Conservation (phyloP, 2,329 filamentous ascomycete species). For the Pseudogymnoascus sp. region DNA sequence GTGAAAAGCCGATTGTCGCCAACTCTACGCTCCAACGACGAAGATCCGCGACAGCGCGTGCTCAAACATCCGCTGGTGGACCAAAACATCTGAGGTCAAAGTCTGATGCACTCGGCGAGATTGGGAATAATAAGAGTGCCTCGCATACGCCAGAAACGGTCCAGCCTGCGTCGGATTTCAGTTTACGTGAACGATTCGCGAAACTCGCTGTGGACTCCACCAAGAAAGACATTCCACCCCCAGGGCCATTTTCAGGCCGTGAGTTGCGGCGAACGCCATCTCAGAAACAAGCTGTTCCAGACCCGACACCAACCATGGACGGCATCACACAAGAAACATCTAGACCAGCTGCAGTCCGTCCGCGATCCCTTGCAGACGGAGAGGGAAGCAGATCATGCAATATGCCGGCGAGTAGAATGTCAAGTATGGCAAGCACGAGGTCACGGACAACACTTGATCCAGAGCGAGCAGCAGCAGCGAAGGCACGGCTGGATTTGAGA, state of each 20-base stretch:
- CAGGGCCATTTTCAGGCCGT: background rate
- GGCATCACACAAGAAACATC: background rate
- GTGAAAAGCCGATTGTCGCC: background rate
- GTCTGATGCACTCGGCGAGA: slow-evolving; percentile 1
- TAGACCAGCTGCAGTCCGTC: background rate
- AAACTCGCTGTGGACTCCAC: slow-evolving; percentile 3
- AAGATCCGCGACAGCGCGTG: background rate
- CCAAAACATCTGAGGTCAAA: background rate
- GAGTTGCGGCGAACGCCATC: background rate
- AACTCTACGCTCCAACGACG: background rate
- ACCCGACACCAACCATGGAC: background rate
- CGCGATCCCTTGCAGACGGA: slow-evolving; percentile 39
- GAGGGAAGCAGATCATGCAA: slow-evolving; percentile 36
- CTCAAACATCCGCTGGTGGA: background rate
- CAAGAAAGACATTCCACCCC: background rate
- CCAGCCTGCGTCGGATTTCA: background rate
- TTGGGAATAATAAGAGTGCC: background rate
- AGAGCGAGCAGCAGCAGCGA: slow-evolving; percentile 28
- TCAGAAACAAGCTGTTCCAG: background rate
- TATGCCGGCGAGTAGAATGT: background rate
- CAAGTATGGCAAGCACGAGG: slow-evolving; percentile 17
- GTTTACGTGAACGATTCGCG: background rate
- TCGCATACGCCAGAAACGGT: background rate
- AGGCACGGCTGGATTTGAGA: slow-evolving; percentile 26
- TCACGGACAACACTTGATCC: slow-evolving; percentile 21